phyloP scores from a whole-genome alignment of 2,329 filamentous ascomycete species.

The Onygenales sp. region DNA sequence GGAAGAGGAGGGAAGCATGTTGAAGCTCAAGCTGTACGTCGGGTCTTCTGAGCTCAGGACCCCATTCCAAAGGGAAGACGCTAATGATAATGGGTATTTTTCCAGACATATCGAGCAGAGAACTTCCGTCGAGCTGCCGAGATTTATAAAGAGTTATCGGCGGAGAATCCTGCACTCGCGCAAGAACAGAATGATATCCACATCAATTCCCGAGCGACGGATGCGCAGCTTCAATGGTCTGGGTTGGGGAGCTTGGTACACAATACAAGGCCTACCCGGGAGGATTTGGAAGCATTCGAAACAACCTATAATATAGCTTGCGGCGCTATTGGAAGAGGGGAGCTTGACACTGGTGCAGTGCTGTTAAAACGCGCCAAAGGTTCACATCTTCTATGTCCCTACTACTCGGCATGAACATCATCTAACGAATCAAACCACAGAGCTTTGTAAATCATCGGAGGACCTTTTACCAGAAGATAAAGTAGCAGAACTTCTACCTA shows the following conservation, averaged over 20 bases:
- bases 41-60: conserved; percentile 2
- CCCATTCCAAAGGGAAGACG: background rate
- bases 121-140: conserved; percentile 47
- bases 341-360: conserved; percentile 48
- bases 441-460: conserved; percentile 50
- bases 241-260: conserved; percentile 41
- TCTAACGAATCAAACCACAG: conserved; percentile 18
- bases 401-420: background rate
- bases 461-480: conserved; percentile 53
- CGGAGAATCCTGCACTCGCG: conserved; percentile 27
- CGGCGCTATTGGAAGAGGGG: conserved; percentile 51
- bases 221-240: conserved; percentile 54
- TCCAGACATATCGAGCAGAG: conserved; percentile 47
- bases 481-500: conserved; percentile 49
- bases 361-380: conserved; percentile 51
- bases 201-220: conserved; percentile 52
- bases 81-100: conserved; percentile 4
- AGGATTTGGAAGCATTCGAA: conserved; percentile 56
- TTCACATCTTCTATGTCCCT: conserved; percentile 15
- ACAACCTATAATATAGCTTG: conserved; percentile 58
- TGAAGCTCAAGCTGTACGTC: conserved; percentile 50
- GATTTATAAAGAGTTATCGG: conserved; percentile 44
- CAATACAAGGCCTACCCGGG: conserved; percentile 45
- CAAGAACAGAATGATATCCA: conserved; percentile 51
- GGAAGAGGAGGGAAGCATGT: conserved; percentile 49